Percentiles rank a stretch among this genome's conserved stretches.
These are phyloP conservation scores for Symbiodinium natans DNA, from an alignment of 73 alveolate genomes.

Conservation along the genomic window DNA sequence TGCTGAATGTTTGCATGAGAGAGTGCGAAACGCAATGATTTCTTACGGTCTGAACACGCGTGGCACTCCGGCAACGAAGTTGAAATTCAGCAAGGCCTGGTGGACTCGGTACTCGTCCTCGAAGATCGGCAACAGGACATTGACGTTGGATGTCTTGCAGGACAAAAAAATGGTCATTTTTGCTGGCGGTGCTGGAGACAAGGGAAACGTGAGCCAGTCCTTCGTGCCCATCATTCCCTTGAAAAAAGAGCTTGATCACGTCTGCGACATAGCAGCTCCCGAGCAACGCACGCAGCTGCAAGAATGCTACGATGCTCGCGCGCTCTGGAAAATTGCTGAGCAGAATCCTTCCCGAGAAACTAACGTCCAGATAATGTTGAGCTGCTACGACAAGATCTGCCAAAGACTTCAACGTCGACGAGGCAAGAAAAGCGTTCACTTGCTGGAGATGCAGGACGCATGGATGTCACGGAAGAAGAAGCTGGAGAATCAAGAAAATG, in stretches of 20 bases:
- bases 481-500: neutral
- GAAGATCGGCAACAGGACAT: too few species aligned
- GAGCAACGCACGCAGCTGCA: neutral
- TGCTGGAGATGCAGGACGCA: neutral
- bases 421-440: neutral
- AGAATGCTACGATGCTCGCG: neutral
- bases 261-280: too few species aligned
- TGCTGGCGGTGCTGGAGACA: neutral
- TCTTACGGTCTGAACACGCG: too few species aligned
- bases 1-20: too few species aligned
- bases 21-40: too few species aligned
- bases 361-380: neutral
- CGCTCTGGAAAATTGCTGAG: neutral
- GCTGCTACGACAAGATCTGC: neutral
- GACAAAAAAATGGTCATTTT: too few species aligned
- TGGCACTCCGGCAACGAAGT: too few species aligned
- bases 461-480: too few species aligned
- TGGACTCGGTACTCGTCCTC: too few species aligned
- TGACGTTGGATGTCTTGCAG: too few species aligned
- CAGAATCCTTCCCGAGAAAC: neutral
- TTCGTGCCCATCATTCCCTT: neutral
- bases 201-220: neutral
- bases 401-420: neutral
- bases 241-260: too few species aligned
- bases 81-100: too few species aligned